Percentiles rank a stretch among this genome's conserved stretches.
phyloP scores from a whole-genome alignment of 768 basidiomycete genomes.

The Antrodiella citrinella region DNA sequence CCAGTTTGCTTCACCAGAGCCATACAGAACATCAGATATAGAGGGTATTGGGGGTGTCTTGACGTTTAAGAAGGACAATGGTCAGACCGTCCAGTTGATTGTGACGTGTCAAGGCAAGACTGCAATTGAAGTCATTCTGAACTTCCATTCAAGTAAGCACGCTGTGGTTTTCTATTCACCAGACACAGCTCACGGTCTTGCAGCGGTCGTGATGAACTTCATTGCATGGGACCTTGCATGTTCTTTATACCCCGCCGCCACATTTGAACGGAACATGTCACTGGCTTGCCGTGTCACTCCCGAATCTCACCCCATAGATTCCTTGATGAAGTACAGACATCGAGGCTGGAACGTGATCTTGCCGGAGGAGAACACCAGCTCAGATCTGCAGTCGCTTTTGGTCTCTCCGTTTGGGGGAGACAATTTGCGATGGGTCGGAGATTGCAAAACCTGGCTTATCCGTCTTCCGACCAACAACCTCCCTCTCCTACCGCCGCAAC shows the following conservation, averaged over 20 bases:
- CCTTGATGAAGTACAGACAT: not conserved
- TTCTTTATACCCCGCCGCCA: constrained; percentile 33
- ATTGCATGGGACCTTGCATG: constrained; percentile 34
- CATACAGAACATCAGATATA: not conserved
- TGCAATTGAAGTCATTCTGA: constrained; percentile 31
- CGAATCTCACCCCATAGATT: not conserved
- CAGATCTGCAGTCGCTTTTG: too few species aligned
- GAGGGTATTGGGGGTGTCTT: constrained; percentile 24
- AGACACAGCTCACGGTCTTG: not conserved
- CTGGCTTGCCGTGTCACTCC: constrained; percentile 17
- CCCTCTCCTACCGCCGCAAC: too few species aligned
- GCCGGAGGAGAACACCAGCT: too few species aligned
- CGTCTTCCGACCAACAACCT: too few species aligned
- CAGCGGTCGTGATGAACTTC: constrained; percentile 38
- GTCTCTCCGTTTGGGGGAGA: too few species aligned
- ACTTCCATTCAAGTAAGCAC: constrained; percentile 40
- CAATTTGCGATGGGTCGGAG: too few species aligned
- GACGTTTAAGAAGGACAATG: constrained; percentile 22
- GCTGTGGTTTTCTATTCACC: too few species aligned
- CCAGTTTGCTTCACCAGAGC: not conserved
- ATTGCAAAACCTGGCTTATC: too few species aligned
- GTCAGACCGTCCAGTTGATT: constrained; percentile 13
- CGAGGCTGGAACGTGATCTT: too few species aligned
- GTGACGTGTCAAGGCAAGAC: constrained; percentile 29
- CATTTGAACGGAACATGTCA: constrained; percentile 27